Base-by-base conservation (phyloP, 257 asterid genomes). In the Penstemon barbatus region DNA sequence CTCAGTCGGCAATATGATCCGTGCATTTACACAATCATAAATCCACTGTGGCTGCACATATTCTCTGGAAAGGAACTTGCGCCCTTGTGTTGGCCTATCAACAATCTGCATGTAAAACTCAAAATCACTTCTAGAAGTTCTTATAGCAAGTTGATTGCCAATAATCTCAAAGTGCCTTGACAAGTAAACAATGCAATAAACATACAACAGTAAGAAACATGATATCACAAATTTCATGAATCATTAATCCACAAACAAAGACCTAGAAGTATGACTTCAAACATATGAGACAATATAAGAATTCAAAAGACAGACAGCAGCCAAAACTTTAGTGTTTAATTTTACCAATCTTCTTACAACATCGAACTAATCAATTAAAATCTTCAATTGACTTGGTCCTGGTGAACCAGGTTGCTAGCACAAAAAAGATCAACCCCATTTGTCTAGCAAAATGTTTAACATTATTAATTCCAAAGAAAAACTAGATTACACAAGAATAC, bases 1-100 rank as follows among this genome's bases (percentile, higher is more conserved):
- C 61, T 91, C 97, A 63, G 94, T 83, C 1, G 99, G 97, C 81
- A 94, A 80, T 65, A 87, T 55, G 61, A 94, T 80, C 62, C 86
- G 95, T 48, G 96, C 88, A 82, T 94, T 94, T 55, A 94, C 83
- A 64, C 91, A 91, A 79, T 94, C 99, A 81, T 50, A 94, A 66
- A 94, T 80, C 97, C 97, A 94, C 84, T 94, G 99, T 9, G 99
- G 99, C 78, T 94, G 99, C 54, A 94, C 74, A 80, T 94, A 91
- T 44, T 83, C 97, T 74, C 99, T 79, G 66, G 97, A 87, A 57
- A 87, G 95, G 81, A 85, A 84, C 70, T 74, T 91, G 66, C 70
- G 94, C n/a, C 84, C 90, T 78, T 87, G 97, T 19, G 87, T 68
- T 67, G 97, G 94, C 71, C 99, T 84, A 78, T 94, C 99, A 68